Percentiles rank a stretch among this genome's conserved stretches.
Evolutionary conservation across 306 rosid genomes (phyloP).

Genomic region (Fagus crenata): DNA sequence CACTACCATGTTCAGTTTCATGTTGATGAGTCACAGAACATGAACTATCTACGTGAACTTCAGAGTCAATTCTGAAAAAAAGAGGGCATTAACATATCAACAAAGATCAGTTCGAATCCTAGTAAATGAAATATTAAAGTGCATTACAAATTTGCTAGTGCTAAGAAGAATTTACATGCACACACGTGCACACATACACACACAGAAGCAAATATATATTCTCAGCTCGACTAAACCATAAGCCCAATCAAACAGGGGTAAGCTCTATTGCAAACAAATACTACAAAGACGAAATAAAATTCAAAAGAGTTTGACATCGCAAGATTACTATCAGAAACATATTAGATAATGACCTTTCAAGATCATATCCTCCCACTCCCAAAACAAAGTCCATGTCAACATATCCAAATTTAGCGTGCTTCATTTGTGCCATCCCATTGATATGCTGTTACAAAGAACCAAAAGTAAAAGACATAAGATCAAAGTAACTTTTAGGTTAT

Average conservation of each 20-base stretch:
- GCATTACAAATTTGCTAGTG: constrained; percentile 7
- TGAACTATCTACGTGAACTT: constrained; percentile 59
- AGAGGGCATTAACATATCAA: constrained; percentile 16
- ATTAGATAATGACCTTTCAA: constrained; percentile 57
- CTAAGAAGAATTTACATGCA: neutral
- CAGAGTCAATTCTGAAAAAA: constrained; percentile 71
- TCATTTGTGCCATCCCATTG: constrained; percentile 83
- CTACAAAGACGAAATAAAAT: neutral
- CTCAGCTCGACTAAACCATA: neutral
- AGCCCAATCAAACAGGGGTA: too few species aligned
- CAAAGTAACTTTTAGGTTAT: neutral
- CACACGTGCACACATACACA: neutral
- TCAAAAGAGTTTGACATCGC: constrained; percentile 4
- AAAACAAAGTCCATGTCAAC: constrained; percentile 89
- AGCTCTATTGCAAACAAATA: neutral
- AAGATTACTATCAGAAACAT: neutral
- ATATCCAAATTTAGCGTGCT: constrained; percentile 77
- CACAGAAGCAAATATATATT: neutral
- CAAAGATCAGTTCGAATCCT: constrained; percentile 13
- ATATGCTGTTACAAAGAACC: constrained; percentile 58
- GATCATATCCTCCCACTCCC: constrained; percentile 96
- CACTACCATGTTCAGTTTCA: constrained; percentile 61
- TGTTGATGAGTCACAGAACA: constrained; percentile 52
- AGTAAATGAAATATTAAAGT: neutral
- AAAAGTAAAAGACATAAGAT: constrained; percentile 20